These are phyloP conservation scores for Solanum rostratum DNA, from an alignment of 257 asterid genomes.

Conservation along the genomic window DNA sequence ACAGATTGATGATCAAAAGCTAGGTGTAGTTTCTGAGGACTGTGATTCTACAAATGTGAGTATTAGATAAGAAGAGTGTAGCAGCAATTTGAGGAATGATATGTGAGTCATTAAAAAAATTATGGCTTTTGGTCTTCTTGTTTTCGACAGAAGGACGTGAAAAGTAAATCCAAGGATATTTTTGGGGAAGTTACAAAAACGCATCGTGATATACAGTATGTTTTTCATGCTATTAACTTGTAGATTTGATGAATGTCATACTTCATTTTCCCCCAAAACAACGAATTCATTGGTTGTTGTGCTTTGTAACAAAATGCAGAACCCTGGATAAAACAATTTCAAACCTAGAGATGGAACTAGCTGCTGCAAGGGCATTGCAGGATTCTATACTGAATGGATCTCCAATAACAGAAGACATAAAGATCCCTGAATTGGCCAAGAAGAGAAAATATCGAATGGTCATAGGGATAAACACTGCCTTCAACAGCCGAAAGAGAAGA, in stretches of 20 bases:
- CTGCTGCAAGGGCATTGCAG: slow-evolving; percentile 79
- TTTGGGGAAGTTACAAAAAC: slow-evolving; percentile 44
- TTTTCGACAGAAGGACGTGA: slow-evolving; percentile 30
- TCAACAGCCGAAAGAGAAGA: slow-evolving; percentile 86
- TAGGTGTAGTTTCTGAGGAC: slow-evolving; percentile 48
- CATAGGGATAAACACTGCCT: slow-evolving; percentile 74
- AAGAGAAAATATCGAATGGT: slow-evolving; percentile 79
- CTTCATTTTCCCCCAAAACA: neutral
- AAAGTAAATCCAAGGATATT: slow-evolving; percentile 29
- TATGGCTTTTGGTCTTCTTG: neutral
- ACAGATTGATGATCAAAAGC: slow-evolving; percentile 30
- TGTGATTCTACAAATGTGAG: slow-evolving; percentile 56
- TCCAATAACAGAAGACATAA: slow-evolving; percentile 65
- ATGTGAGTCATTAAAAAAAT: neutral
- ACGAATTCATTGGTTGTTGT: neutral
- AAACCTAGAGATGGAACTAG: slow-evolving; percentile 81
- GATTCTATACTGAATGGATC: slow-evolving; percentile 75
- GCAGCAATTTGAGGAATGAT: neutral
- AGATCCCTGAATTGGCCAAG: slow-evolving; percentile 49
- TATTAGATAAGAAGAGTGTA: neutral
- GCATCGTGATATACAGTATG: slow-evolving; percentile 58
- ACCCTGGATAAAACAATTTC: slow-evolving; percentile 75
- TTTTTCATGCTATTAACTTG: slow-evolving; percentile 3
- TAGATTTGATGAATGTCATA: neutral
- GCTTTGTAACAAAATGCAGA: slow-evolving; percentile 27